Base-by-base conservation (phyloP, 2,329 filamentous ascomycete species). In the Celoporthe dispersa region DNA sequence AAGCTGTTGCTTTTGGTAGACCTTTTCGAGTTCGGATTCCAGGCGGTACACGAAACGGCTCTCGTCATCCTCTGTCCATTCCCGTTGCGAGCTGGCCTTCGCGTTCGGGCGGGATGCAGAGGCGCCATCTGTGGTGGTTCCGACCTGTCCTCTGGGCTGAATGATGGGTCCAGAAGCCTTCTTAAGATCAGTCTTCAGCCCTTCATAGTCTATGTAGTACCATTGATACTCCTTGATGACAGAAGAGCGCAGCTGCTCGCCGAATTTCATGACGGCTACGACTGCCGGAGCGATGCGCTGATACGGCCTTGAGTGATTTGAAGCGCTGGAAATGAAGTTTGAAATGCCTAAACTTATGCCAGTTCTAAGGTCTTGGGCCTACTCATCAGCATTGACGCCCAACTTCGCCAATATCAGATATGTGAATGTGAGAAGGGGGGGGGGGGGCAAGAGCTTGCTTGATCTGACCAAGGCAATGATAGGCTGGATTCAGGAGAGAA, bases 201-300 rank as follows among this genome's bases (percentile, higher is more conserved):
- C 93, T 80, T 98, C 94, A 84, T 99, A 99, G 83, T 94, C 92
- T 82, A 99, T 98, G 84, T 99, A 99, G 85, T 97, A 94, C 91
- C 94, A 97, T 81, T 94, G 91, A 84, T 97, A 99, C 83, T 98
- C 94, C 85, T 93, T 94, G 82, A 98, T 97, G 78, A 97, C 88
- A 79, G 94, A 98, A 77, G 94, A 95, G 74, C 94, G 94, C 78
- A 99, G 90, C 87, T 99, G 94, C 83, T 98, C 93, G 80, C 96
- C 96, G 86, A 98, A 99, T 87, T 91, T 91, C 89, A 91, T 91
- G 84, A 87, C 84, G 82, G 44, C 22, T 48, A 89, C 79, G 73
- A 85, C 79, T 71, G 87, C 86, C 60, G 86, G 87, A n/a, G 62
- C 62, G 44, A 68, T 66, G 62, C 65, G 44, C 79, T 78, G 73